Evolutionary conservation across 768 basidiomycete species (phyloP).

Genomic region (Leucosporidium creatinivorum): DNA sequence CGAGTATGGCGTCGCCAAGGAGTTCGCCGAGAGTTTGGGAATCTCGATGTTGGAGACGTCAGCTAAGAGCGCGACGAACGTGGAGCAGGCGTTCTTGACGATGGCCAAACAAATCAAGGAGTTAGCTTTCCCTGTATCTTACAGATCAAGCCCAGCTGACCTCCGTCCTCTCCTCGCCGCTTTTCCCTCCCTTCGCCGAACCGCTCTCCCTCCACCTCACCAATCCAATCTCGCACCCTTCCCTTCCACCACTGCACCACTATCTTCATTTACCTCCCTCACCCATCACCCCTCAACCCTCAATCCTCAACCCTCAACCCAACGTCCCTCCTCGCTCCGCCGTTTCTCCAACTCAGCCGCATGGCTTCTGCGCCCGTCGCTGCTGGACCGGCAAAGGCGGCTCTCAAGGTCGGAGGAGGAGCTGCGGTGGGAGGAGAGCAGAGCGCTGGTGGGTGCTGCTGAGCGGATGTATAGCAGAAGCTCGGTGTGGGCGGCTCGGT

Average conservation of each 20-base stretch:
- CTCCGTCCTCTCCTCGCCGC: no score
- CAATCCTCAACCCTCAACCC: no score
- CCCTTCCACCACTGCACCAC: no score
- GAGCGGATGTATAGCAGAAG: no score
- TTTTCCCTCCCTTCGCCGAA: no score
- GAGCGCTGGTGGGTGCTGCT: slow-evolving; percentile 71
- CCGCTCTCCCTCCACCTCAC: no score
- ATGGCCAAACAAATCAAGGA: slow-evolving; percentile 55
- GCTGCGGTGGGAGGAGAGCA: slow-evolving; percentile 68
- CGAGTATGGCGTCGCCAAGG: slow-evolving; percentile 49
- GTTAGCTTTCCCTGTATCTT: slow-evolving; percentile 9
- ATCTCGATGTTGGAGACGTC: slow-evolving; percentile 96
- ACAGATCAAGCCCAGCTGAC: no score
- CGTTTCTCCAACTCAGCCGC: slow-evolving; percentile 41
- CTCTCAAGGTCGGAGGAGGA: slow-evolving; percentile 69
- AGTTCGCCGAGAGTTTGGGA: slow-evolving; percentile 82
- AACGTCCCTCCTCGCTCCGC: not conserved
- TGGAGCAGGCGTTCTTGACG: slow-evolving; percentile 97
- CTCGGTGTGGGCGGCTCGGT: not conserved
- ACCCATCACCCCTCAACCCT: no score
- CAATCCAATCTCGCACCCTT: no score
- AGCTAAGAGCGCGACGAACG: slow-evolving; percentile 93
- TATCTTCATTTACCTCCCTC: no score
- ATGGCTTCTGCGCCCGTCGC: slow-evolving; percentile 77
- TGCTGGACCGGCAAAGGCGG: slow-evolving; percentile 65